Evolutionary conservation across 495 filamentous ascomycete species (phyloP), one percentile per base, ranked within the genome.

Genomic region (Halenospora varia): DNA sequence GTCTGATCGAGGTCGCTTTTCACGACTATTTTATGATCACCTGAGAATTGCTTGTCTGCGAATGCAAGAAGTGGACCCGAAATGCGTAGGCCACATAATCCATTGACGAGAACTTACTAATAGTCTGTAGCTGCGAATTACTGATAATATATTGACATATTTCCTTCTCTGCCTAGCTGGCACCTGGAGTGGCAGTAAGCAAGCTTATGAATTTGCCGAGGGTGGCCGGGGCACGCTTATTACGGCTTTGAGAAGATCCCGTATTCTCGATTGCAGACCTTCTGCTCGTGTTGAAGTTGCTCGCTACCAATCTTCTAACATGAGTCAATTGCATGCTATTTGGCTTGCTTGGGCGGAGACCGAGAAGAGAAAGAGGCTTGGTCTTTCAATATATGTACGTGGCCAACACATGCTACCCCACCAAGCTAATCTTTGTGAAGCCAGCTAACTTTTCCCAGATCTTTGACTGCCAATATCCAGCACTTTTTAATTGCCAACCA

Each of bases 321-420:
- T 55, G 24, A 59, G 17, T 40, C 63, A 57, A 15, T 42, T 66
- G 17, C 49, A 64, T n/a, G 63, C 62, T 2, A 39, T 17, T 8
- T 68, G 66, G 66, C 29, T 52, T 22, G 63, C 56, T 9, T 68
- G 66, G 66, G 49, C 60, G 6, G 52, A 63, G 18, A 59, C 55
- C 2, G 66, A 68, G 45, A 62, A 68, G 41, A 49, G 57, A 15
- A 68, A 68, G 29, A 51, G 66, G n/a, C 50, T 68, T 11, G 66
- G 66, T 4, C 61, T 68, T 0, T 68, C 53, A 17, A 64, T 68
- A 42, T 68, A 66, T 53, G 65, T 67, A 49, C 20, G 65, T 61
- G 10, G n/a, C n/a, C n/a, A n/a, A n/a, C n/a, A n/a, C n/a, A n/a
- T n/a, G n/a, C n/a, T n/a, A n/a, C n/a, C n/a, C n/a, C n/a, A n/a